Evolutionary conservation across 768 basidiomycete species (phyloP).

Genomic region (Agrocybe pediades): DNA sequence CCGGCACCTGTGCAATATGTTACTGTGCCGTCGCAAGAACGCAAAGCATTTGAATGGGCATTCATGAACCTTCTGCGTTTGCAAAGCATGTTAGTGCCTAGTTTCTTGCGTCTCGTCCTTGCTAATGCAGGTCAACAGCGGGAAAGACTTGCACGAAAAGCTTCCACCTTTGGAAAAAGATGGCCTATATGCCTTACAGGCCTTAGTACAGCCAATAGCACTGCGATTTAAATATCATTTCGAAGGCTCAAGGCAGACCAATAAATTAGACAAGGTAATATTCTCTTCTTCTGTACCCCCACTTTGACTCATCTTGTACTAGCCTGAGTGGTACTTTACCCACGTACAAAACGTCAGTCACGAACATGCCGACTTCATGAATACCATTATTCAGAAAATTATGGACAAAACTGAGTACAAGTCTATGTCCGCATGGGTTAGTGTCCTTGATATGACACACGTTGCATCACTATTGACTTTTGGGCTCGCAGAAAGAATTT

Average conservation of each 20-base stretch:
- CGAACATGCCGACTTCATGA: constrained; percentile 84
- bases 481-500: constrained; percentile 77
- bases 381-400: constrained; percentile 69
- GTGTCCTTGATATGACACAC: constrained; percentile 17
- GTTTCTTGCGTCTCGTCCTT: background rate
- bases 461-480: constrained; percentile 4
- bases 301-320: constrained; percentile 1
- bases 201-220: constrained; percentile 80
- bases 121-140: constrained; percentile 36
- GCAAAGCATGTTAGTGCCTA: constrained; percentile 70
- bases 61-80: constrained; percentile 78
- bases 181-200: constrained; percentile 81
- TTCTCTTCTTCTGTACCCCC: no score
- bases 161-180: constrained; percentile 37
- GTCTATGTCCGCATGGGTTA: constrained; percentile 75
- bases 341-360: constrained; percentile 87
- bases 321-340: constrained; percentile 98
- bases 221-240: constrained; percentile 96
- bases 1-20: constrained; percentile 74
- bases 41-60: constrained; percentile 69
- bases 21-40: constrained; percentile 46
- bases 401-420: constrained; percentile 64
- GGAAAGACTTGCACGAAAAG: constrained; percentile 42
- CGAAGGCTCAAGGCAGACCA: constrained; percentile 83
- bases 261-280: constrained; percentile 86